phyloP scores from a whole-genome alignment of 2,329 filamentous ascomycete genomes.

The Cladophialophora psammophila region DNA sequence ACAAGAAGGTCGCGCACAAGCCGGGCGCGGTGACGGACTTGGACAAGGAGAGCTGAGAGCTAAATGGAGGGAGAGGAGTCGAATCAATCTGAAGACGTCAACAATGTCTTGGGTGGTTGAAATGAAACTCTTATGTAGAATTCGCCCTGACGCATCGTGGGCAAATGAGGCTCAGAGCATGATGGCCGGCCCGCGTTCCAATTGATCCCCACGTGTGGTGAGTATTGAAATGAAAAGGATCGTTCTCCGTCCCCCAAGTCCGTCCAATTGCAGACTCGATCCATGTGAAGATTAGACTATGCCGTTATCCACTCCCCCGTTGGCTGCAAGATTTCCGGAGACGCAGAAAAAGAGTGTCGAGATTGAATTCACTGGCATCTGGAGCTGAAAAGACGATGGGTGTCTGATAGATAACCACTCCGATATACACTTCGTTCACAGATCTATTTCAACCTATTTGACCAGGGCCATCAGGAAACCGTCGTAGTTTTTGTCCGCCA shows the following conservation, averaged over 20 bases:
- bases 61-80: not conserved
- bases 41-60: conserved; percentile 27
- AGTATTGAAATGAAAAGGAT: too few relatives aligned
- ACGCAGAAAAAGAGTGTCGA: too few relatives aligned
- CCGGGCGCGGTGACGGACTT: conserved; percentile 32
- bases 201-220: too few relatives aligned
- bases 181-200: not conserved
- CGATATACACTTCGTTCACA: not conserved
- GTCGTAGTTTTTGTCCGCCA: conserved; percentile 58
- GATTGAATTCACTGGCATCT: too few relatives aligned
- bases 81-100: not conserved
- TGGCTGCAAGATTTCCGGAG: too few relatives aligned
- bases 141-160: not conserved
- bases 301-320: too few relatives aligned
- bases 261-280: too few relatives aligned
- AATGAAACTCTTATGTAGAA: not conserved
- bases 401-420: not conserved
- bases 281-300: too few relatives aligned
- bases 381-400: not conserved
- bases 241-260: too few relatives aligned
- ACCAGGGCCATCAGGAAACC: conserved; percentile 54
- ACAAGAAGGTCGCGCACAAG: conserved; percentile 38
- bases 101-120: not conserved
- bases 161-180: not conserved
- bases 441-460: conserved; percentile 35